These are phyloP conservation scores for Starmerella apicola DNA, from an alignment of 805 yeast genomes.

Conservation along the genomic window DNA sequence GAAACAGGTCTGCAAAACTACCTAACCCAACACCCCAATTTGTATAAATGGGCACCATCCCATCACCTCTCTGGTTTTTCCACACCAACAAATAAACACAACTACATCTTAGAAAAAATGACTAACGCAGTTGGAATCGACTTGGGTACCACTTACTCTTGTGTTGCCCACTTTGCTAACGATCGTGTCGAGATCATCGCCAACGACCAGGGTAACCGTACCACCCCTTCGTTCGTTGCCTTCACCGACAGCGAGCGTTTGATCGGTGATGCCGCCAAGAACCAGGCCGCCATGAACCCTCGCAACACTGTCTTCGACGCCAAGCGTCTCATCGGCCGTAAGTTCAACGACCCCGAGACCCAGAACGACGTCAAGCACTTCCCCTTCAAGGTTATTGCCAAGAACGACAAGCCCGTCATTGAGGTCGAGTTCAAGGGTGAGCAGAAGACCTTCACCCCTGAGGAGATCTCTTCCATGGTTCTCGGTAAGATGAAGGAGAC, in stretches of 20 bases:
- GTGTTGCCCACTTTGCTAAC: slow-evolving; percentile 80
- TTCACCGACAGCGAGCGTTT: slow-evolving; percentile 91
- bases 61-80: neutral
- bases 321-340: slow-evolving; percentile 84
- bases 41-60: slow-evolving; percentile 7
- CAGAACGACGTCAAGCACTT: slow-evolving; percentile 71
- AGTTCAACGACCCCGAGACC: slow-evolving; percentile 68
- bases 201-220: slow-evolving; percentile 97
- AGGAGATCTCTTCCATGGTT: slow-evolving; percentile 89
- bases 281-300: slow-evolving; percentile 97
- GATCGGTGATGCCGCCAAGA: slow-evolving; percentile 96
- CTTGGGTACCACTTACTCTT: slow-evolving; percentile 94
- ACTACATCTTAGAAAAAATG: too few relatives aligned
- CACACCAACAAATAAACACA: neutral
- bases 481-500: slow-evolving; percentile 85
- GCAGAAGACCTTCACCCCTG: slow-evolving; percentile 76
- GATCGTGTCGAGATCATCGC: slow-evolving; percentile 92
- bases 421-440: slow-evolving; percentile 85
- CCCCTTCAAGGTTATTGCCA: slow-evolving; percentile 71
- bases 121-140: slow-evolving; percentile 28
- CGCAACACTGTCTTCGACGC: slow-evolving; percentile 88
- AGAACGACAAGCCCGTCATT: slow-evolving; percentile 76
- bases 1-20: slow-evolving; percentile 10
- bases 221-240: slow-evolving; percentile 93
- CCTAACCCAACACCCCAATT: slow-evolving; percentile 12